Evolutionary conservation across 1,284 basidiomycete genomes (phyloP), one percentile per base, ranked within the genome.

Genomic region (Pholiota adiposa): DNA sequence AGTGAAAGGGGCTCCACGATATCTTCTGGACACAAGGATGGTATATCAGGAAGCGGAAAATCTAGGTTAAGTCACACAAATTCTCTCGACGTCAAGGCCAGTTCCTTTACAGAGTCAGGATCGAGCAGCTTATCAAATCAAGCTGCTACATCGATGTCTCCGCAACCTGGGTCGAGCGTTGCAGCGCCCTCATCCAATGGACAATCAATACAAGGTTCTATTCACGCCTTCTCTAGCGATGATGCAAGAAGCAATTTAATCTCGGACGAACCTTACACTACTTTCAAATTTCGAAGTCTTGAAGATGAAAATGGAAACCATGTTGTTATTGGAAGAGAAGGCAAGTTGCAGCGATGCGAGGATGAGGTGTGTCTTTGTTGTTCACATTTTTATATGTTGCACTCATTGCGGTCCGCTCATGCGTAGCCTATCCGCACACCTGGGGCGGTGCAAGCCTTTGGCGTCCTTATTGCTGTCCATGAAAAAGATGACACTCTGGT

Each of bases 381-480:
- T 56, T 34, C 49, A 14, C 2, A 52, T 52, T 44, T 19, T 16
- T 53, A 16, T 52, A 21, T 46, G 14, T 36, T 31, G 16, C 27
- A 9, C 33, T 18, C 8, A 51, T 31, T 16, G 19, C 60, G 53
- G 43, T n/a, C 40, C 41, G 59, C 43, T 36, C n/a, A 14, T 44
- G 14, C 41, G 38, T 54, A 89, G 87, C 93, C 93, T 0, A 96
- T 97, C 54, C 86, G 88, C 9, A 89, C 89, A 0, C 94, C 93
- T 2, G 93, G 93, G 2, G 90, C 93, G 0, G 85, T 96, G 0
- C 94, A 97, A 75, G 88, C 88, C 0, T 97, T 92, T 69, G 94
- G 93, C 8, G 89, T 95, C 0, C 80, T 96, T 16, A 83, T 96
- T 51, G 92, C 86, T 0, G 76, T 95, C 1, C 86, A 92, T 62